A percentile compares a stretch with the other conserved stretches of the same genome.
These are phyloP conservation scores for Datisca glomerata DNA, from an alignment of 306 rosid species.

Conservation along the genomic window DNA sequence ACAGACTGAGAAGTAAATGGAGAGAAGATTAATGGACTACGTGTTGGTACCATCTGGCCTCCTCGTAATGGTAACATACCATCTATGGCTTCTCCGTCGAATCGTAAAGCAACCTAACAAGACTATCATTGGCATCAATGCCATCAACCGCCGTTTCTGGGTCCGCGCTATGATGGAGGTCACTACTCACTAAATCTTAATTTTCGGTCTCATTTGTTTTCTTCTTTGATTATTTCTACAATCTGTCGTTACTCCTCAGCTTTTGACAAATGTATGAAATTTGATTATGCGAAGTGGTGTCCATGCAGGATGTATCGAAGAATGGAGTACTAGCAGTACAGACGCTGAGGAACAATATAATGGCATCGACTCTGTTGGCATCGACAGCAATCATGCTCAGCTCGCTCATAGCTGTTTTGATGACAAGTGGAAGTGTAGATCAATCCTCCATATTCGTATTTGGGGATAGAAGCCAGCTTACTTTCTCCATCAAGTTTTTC, in stretches of 20 bases:
- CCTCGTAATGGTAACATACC: constrained; percentile 43
- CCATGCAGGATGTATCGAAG: constrained; percentile 43
- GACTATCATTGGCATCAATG: constrained; percentile 70
- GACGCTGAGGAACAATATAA: constrained; percentile 73
- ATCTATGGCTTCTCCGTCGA: constrained; percentile 58
- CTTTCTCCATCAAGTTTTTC: constrained; percentile 48
- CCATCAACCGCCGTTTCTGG: constrained; percentile 84
- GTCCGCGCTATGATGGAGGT: constrained; percentile 94
- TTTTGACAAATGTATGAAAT: too few relatives aligned
- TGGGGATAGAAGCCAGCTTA: constrained; percentile 36
- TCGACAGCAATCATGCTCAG: constrained; percentile 81
- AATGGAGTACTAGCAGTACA: constrained; percentile 82
- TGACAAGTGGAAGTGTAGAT: constrained; percentile 23
- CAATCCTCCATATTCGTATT: constrained; percentile 9
- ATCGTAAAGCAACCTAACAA: constrained; percentile 44
- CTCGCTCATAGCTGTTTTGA: constrained; percentile 62
- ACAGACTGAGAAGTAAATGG: constrained; percentile 32
- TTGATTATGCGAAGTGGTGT: not conserved
- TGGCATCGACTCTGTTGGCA: constrained; percentile 90
- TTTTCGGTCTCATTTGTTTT: not conserved
- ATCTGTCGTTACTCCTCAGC: not conserved
- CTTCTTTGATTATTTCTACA: not conserved
- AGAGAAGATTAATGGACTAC: constrained; percentile 34
- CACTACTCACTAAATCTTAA: too few relatives aligned
- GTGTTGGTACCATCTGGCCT: constrained; percentile 57